Conservation (phyloP, 2,329 filamentous ascomycete species). For the Phyllosticta capitalensis region DNA sequence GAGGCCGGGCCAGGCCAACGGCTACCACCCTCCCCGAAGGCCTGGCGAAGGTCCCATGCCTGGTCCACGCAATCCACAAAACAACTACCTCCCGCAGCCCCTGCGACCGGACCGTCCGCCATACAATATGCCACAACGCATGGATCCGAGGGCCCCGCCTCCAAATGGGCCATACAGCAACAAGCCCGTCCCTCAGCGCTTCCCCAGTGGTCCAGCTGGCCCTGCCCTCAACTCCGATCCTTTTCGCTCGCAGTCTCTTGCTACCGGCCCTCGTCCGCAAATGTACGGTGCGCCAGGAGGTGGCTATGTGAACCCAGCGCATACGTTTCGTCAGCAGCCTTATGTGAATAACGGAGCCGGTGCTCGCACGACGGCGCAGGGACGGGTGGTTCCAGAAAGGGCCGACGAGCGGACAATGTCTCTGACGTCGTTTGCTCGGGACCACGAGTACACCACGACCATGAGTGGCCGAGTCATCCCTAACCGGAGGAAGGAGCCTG, state of each 20-base stretch:
- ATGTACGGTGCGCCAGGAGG: conserved; percentile 37
- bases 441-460: conserved; percentile 72
- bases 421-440: conserved; percentile 72
- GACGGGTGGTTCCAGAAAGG: conserved; percentile 80
- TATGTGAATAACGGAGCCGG: conserved; percentile 50
- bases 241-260: conserved; percentile 89
- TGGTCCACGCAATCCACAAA: conserved; percentile 35
- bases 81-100: conserved; percentile 52
- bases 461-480: conserved; percentile 91
- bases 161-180: conserved; percentile 39
- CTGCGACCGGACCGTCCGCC: conserved; percentile 55
- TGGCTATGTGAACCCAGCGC: conserved; percentile 52
- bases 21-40: conserved; percentile 19
- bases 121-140: conserved; percentile 63
- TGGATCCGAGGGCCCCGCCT: conserved; percentile 50
- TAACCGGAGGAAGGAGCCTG: conserved; percentile 55
- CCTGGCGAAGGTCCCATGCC: conserved; percentile 27
- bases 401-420: conserved; percentile 94
- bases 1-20: conserved; percentile 33
- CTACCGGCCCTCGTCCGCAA: conserved; percentile 61
- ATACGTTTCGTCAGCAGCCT: conserved; percentile 67
- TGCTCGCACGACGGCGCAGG: conserved; percentile 80
- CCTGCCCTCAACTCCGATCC: conserved; percentile 75
- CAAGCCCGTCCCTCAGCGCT: conserved; percentile 49
- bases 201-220: conserved; percentile 32